These are phyloP conservation scores for Aschersonia sp. DNA, from an alignment of 2,329 filamentous ascomycete genomes.

Conservation along the genomic window DNA sequence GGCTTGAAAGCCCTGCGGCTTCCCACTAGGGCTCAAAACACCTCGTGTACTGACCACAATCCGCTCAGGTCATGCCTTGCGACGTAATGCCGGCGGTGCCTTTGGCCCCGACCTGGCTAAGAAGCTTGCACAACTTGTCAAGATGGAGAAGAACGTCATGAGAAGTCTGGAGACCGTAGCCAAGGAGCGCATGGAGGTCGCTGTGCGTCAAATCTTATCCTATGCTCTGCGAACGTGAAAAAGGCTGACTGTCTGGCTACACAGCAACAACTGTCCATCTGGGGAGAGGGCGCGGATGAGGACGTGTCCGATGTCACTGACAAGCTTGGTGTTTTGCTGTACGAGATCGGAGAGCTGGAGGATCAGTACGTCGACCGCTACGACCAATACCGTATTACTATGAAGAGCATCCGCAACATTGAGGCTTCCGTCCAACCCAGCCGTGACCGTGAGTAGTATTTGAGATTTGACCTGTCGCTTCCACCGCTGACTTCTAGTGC, in stretches of 20 bases:
- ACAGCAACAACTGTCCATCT: slow-evolving; percentile 96
- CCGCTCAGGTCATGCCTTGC: slow-evolving; percentile 46
- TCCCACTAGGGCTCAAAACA: background rate
- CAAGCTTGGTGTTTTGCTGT: slow-evolving; percentile 93
- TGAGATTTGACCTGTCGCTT: background rate
- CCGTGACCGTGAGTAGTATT: slow-evolving; percentile 64
- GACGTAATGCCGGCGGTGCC: slow-evolving; percentile 60
- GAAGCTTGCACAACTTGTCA: slow-evolving; percentile 94
- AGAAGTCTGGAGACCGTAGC: slow-evolving; percentile 91
- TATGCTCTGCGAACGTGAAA: no score
- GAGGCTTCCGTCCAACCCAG: slow-evolving; percentile 97
- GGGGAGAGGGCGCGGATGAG: slow-evolving; percentile 91
- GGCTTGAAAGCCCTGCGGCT: background rate
- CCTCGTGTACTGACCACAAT: background rate
- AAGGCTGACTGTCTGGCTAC: no score
- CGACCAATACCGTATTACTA: slow-evolving; percentile 96
- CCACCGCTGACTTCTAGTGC: slow-evolving; percentile 1
- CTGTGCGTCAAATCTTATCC: slow-evolving; percentile 44
- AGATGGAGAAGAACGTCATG: slow-evolving; percentile 99
- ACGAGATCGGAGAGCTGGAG: slow-evolving; percentile 96
- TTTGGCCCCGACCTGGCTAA: slow-evolving; percentile 82
- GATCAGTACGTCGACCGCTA: slow-evolving; percentile 98
- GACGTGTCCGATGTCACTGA: slow-evolving; percentile 98
- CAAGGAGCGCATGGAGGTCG: slow-evolving; percentile 94
- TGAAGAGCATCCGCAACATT: slow-evolving; percentile 99